Conservation (phyloP, 2,329 filamentous ascomycete species). For the Gaeumannomyces tritici region DNA sequence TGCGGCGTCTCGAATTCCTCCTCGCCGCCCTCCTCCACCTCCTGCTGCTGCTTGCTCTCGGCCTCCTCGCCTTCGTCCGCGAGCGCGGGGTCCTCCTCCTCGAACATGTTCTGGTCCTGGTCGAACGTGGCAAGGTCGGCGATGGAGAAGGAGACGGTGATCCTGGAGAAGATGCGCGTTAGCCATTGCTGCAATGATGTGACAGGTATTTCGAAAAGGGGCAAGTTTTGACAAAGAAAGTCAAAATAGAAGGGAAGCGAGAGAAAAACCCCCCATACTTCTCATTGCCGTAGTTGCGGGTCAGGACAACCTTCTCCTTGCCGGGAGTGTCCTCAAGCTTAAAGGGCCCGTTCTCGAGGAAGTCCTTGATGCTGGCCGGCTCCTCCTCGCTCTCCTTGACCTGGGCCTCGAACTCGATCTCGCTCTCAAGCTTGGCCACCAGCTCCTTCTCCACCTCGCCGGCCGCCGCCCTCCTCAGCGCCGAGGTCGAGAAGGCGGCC, state of each 20-base stretch:
- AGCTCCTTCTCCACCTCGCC: conserved; percentile 66
- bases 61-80: conserved; percentile 36
- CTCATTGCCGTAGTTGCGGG: conserved; percentile 77
- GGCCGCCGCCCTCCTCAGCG: conserved; percentile 26
- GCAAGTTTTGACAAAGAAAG: not conserved
- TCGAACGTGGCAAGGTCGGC: conserved; percentile 65
- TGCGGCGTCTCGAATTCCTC: conserved; percentile 38
- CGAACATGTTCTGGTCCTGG: conserved; percentile 39
- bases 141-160: conserved; percentile 73
- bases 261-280: conserved; percentile 55
- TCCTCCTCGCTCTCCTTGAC: conserved; percentile 64
- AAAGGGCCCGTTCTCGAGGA: conserved; percentile 77
- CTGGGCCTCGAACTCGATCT: conserved; percentile 76
- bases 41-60: conserved; percentile 32
- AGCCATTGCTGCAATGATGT: not conserved
- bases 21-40: conserved; percentile 45
- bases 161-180: conserved; percentile 18
- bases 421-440: conserved; percentile 73
- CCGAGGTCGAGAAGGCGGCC: conserved; percentile 38
- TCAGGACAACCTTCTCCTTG: conserved; percentile 79
- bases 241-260: not conserved
- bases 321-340: conserved; percentile 74
- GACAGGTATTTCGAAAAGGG: no score
- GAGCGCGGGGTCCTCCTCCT: conserved; percentile 45
- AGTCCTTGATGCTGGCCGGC: conserved; percentile 74